Evolutionary conservation across 495 filamentous ascomycete genomes (phyloP).

Genomic region (Penicillium chermesinum): DNA sequence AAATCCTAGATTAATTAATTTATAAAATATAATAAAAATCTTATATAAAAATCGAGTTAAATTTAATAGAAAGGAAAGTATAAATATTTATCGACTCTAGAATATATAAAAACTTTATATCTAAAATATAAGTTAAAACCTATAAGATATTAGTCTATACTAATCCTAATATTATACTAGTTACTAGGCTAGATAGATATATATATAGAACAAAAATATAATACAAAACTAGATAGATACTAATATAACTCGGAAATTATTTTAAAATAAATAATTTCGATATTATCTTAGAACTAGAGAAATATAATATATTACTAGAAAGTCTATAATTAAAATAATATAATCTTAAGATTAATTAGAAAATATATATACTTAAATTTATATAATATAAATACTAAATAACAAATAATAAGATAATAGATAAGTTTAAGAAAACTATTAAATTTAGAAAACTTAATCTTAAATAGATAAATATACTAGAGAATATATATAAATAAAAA

Average conservation of each 20-base stretch:
- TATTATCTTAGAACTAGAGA: background rate
- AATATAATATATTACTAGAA: background rate
- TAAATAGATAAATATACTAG: background rate
- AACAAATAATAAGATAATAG: no score
- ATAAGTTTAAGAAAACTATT: no score
- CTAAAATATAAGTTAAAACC: conserved; percentile 17
- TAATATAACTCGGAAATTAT: conserved; percentile 19
- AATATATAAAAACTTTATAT: conserved; percentile 1
- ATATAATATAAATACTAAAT: background rate
- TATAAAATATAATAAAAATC: background rate
- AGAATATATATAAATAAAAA: background rate
- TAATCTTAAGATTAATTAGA: background rate
- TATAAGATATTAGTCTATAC: conserved; percentile 10
- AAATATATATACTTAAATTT: background rate
- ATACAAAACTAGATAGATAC: conserved; percentile 6
- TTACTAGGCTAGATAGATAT: conserved; percentile 17
- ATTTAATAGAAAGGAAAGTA: background rate
- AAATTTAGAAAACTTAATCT: background rate
- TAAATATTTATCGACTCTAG: conserved; percentile 12
- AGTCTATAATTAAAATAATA: background rate
- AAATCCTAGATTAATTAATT: background rate
- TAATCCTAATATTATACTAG: conserved; percentile 6
- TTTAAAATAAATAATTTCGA: conserved; percentile 10
- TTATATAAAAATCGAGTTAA: background rate
- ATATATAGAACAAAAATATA: conserved; percentile 20